Percentiles rank a stretch among this genome's conserved stretches.
These are phyloP conservation scores for Euclidium syriacum DNA, from an alignment of 345 rosid species.

Conservation along the genomic window DNA sequence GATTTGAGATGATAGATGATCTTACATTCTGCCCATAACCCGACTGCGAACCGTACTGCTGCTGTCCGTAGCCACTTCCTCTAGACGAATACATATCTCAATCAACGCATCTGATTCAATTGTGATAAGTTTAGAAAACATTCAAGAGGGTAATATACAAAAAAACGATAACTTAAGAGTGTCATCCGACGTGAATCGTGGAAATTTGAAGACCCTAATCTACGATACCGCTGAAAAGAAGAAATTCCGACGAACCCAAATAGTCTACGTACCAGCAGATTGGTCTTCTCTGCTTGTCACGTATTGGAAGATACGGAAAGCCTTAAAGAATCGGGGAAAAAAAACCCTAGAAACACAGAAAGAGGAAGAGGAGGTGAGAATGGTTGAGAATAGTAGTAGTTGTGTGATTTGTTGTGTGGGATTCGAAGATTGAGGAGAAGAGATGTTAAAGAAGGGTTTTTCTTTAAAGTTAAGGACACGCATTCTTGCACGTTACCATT, in stretches of 20 bases:
- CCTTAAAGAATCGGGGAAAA: not conserved
- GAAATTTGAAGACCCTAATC: not conserved
- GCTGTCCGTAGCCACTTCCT: slow-evolving; percentile 80
- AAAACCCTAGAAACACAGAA: slow-evolving; percentile 15
- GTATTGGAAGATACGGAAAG: not conserved
- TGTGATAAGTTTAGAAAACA: not conserved
- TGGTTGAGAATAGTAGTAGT: too few species aligned
- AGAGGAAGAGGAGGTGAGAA: slow-evolving; percentile 15
- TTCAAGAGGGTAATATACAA: too few species aligned
- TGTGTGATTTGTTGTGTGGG: too few species aligned
- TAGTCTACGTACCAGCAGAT: slow-evolving; percentile 2
- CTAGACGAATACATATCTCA: slow-evolving; percentile 72
- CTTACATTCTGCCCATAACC: slow-evolving; percentile 84
- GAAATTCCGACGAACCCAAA: not conserved
- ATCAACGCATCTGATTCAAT: slow-evolving; percentile 17
- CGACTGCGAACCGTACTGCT: slow-evolving; percentile 62
- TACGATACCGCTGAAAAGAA: not conserved
- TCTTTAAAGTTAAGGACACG: not conserved
- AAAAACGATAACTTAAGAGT: not conserved
- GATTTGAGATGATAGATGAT: not conserved
- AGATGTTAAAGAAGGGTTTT: not conserved
- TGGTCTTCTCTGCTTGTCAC: not conserved
- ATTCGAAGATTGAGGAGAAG: not conserved
- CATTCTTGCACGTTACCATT: not conserved
- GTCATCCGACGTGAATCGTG: not conserved